Percentiles rank a stretch among this genome's conserved stretches.
Conservation (phyloP, 805 yeast species). For the Pichia gijzeniarum region DNA sequence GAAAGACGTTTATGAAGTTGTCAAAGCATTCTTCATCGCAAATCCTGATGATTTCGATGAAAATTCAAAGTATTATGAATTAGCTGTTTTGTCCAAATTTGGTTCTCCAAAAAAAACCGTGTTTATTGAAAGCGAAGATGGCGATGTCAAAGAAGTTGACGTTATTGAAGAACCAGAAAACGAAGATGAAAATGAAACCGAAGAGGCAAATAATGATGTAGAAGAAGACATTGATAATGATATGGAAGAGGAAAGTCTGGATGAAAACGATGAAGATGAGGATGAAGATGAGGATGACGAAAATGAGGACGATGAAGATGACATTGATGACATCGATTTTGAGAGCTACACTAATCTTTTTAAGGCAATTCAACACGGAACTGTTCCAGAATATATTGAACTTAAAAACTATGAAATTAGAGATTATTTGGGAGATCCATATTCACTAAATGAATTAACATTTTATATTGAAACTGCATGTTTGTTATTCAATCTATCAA, state of each 20-base stretch:
- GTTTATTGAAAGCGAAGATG: constrained; percentile 14
- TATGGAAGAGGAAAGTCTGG: constrained; percentile 58
- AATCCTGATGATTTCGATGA: constrained; percentile 20
- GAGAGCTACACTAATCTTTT: constrained; percentile 8
- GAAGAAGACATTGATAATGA: constrained; percentile 68
- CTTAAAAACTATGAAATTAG: constrained; percentile 25
- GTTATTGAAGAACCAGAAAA: constrained; percentile 13
- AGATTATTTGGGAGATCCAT: constrained; percentile 30
- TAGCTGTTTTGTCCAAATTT: constrained; percentile 16
- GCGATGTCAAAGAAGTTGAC: constrained; percentile 2
- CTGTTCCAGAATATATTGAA: constrained; percentile 17
- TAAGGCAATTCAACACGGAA: constrained; percentile 11
- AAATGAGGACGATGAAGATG: constrained; percentile 44
- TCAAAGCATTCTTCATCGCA: constrained; percentile 19
- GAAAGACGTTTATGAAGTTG: constrained; percentile 23
- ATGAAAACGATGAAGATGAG: constrained; percentile 13
- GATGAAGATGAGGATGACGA: constrained; percentile 52
- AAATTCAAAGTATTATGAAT: constrained; percentile 24
- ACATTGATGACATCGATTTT: constrained; percentile 12
- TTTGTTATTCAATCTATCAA: constrained; percentile 15
- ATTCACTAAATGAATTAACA: constrained; percentile 24
- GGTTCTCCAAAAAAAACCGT: constrained; percentile 15
- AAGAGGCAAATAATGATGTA: constrained; percentile 45
- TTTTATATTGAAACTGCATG: constrained; percentile 20
- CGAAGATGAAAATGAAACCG: constrained; percentile 73